phyloP scores from a whole-genome alignment of 2,329 filamentous ascomycete species.

The Fusarium sp. region DNA sequence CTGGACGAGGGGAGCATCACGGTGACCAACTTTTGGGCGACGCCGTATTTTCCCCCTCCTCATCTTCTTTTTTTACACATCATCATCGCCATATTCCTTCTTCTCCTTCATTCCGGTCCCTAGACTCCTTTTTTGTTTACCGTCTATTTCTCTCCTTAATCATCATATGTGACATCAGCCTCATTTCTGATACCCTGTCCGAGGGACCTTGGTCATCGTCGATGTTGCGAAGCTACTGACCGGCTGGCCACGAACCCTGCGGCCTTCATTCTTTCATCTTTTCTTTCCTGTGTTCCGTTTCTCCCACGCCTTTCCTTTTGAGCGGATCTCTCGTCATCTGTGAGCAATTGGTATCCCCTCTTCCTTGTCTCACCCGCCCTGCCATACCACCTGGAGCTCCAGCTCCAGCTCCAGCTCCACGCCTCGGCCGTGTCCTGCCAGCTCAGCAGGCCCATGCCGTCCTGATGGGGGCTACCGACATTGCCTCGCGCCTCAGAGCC shows the following conservation, averaged over 20 bases:
- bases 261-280: slow-evolving; percentile 17
- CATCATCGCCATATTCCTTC: slow-evolving; percentile 10
- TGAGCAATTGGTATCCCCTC: slow-evolving; percentile 1
- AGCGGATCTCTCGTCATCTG: background rate
- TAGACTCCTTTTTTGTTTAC: slow-evolving; percentile 1
- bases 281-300: background rate
- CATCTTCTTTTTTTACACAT: slow-evolving; percentile 1
- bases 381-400: slow-evolving; percentile 9
- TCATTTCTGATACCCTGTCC: slow-evolving; percentile 30
- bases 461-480: slow-evolving; percentile 56
- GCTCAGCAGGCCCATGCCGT: slow-evolving; percentile 31
- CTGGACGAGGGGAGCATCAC: slow-evolving; percentile 18
- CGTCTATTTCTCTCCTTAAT: slow-evolving; percentile 18
- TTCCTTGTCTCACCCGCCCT: slow-evolving; percentile 29
- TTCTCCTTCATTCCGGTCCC: slow-evolving; percentile 7
- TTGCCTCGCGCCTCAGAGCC: slow-evolving; percentile 60
- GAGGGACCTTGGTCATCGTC: slow-evolving; percentile 27
- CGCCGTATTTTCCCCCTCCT: slow-evolving; percentile 29
- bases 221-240: slow-evolving; percentile 33
- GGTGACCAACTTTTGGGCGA: slow-evolving; percentile 16
- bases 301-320: background rate
- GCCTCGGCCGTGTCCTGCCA: slow-evolving; percentile 20
- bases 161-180: slow-evolving; percentile 18
- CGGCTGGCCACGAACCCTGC: slow-evolving; percentile 4
- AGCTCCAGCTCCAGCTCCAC: slow-evolving; percentile 13